Evolutionary conservation across 2,329 filamentous ascomycete species (phyloP), one percentile per base, ranked within the genome.

Genomic region (Anisogramma anomala): DNA sequence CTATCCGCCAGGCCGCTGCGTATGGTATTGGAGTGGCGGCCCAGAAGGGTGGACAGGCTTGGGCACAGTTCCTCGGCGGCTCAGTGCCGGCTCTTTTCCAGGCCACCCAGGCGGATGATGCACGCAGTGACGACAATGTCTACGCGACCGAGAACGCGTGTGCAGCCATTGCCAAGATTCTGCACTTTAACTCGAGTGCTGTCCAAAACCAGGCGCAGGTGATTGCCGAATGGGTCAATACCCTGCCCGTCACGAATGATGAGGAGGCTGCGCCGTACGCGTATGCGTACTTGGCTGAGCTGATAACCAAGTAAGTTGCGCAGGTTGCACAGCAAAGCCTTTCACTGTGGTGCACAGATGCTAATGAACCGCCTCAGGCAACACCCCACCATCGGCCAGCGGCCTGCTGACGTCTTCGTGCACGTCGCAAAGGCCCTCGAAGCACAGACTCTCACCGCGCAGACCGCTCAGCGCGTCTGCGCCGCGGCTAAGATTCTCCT

Each of bases 141-240:
- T 98, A 94, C 58, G 91, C 91, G 2, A 96, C 91, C 1, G 91
- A 98, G 65, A 98, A 98, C 57, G 89, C 89, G 6, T 95, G 86
- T 52, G 89, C 91, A 31, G 87, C 86, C 51, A 91, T 98, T 55
- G 91, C 91, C 26, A 98, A 98, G 72, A 89, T 98, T 39, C 69
- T 98, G 49, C 87, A 94, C 58, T 95, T 81, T 66, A 95, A 94
- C 62, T 68, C 78, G 18, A 70, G 70, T 50, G 84, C 83, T 57
- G 79, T 98, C 14, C 69, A 69, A 40, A 85, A 93, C 54, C 69
- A 76, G 36, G 80, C 91, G 55, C 74, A 82, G 27, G 72, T 95
- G 19, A 78, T 86, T 31, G 66, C 70, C n/a, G 81, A 83, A 57
- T 98, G 91, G 91, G 67, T 98, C 36, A 79, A 86, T 50, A 95